Conservation (phyloP, 495 filamentous ascomycete genomes). For the Aspergillus olivimuriae region DNA sequence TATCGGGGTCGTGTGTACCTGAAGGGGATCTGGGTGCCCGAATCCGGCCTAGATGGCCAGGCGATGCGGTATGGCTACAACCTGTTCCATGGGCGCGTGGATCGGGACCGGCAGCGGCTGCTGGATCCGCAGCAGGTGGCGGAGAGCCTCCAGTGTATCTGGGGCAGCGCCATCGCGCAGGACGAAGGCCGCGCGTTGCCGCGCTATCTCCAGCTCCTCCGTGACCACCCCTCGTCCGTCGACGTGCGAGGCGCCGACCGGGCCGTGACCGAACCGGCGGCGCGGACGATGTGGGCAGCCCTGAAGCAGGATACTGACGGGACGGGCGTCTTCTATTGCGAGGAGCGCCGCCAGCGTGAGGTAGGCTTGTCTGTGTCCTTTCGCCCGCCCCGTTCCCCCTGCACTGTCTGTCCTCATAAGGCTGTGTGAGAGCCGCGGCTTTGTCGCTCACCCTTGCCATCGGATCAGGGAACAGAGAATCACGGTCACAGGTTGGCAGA, state of each 20-base stretch:
- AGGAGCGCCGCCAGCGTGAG: neutral
- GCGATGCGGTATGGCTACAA: slow-evolving; percentile 1
- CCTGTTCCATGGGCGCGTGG: neutral
- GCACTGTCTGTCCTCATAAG: neutral
- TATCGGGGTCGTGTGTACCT: neutral
- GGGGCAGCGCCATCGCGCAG: neutral
- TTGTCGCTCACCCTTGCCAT: no score
- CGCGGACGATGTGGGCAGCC: neutral
- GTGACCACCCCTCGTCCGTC: neutral
- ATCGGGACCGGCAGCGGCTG: neutral
- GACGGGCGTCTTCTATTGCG: neutral
- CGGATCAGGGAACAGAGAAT: no score
- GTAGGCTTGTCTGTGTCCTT: neutral
- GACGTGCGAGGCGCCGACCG: neutral
- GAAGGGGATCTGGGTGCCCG: neutral
- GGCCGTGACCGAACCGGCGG: neutral
- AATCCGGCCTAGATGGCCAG: neutral
- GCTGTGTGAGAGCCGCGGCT: no score
- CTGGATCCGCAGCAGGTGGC: neutral
- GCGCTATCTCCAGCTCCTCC: neutral
- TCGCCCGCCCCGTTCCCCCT: neutral
- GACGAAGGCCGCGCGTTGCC: neutral
- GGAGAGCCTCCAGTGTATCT: neutral
- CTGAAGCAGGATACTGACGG: neutral
- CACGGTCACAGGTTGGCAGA: no score